phyloP scores from a whole-genome alignment of 208 protist species.

The Novymonas esmeraldas region DNA sequence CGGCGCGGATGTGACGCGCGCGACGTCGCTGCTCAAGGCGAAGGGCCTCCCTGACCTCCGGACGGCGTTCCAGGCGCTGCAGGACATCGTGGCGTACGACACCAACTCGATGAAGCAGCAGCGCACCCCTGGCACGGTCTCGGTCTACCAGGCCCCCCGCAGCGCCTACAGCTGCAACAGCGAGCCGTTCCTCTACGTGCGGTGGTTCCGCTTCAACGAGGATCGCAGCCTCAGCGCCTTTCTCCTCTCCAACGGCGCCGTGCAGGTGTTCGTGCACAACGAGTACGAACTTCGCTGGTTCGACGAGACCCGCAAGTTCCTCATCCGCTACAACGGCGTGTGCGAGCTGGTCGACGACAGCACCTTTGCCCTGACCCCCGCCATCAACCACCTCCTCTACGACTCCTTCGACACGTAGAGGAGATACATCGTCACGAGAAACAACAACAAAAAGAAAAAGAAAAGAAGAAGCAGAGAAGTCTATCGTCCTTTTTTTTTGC shows the following conservation, averaged over 20 bases:
- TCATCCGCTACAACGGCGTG: conserved; percentile 82
- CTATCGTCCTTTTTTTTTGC: conserved; percentile 21
- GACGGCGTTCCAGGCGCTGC: conserved; percentile 60
- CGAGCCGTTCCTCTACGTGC: conserved; percentile 83
- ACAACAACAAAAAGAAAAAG: neutral
- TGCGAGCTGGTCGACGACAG: conserved; percentile 83
- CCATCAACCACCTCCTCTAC: conserved; percentile 75
- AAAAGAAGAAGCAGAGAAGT: neutral
- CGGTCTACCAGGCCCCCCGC: conserved; percentile 76
- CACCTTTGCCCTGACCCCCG: conserved; percentile 58
- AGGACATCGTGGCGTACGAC: conserved; percentile 76
- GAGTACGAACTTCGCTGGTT: conserved; percentile 89
- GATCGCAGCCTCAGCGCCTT: conserved; percentile 72
- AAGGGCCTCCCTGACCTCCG: conserved; percentile 45
- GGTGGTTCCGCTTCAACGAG: conserved; percentile 86
- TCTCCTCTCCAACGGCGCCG: conserved; percentile 82
- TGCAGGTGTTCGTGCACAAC: conserved; percentile 83
- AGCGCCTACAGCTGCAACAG: conserved; percentile 65
- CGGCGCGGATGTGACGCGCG: conserved; percentile 50
- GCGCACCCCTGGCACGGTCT: conserved; percentile 79
- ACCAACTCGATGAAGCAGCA: conserved; percentile 84
- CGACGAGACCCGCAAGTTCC: conserved; percentile 80
- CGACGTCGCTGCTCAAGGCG: conserved; percentile 56
- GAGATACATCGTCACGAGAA: too few relatives aligned
- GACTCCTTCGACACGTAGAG: conserved; percentile 49